phyloP scores from a whole-genome alignment of 1,139 yeast species.

The Hansenula lynferdii region DNA sequence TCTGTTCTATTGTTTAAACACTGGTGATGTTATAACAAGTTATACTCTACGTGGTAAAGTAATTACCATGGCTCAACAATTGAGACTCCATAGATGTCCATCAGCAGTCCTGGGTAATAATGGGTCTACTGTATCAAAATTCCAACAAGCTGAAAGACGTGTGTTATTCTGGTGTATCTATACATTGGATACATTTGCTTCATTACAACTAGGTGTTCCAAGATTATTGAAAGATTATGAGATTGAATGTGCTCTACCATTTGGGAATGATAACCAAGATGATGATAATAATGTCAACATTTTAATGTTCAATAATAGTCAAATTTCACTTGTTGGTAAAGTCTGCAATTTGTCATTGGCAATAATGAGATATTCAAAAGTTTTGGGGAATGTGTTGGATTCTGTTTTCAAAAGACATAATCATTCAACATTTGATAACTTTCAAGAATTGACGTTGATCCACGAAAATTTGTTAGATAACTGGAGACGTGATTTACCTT shows the following conservation, averaged over 20 bases:
- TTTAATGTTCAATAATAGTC: conserved; percentile 52
- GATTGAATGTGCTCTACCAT: conserved; percentile 82
- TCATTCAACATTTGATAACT: conserved; percentile 20
- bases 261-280: conserved; percentile 47
- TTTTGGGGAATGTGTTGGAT: conserved; percentile 70
- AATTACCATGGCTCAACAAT: conserved; percentile 80
- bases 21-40: conserved; percentile 70
- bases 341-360: conserved; percentile 60
- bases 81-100: conserved; percentile 83
- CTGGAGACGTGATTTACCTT: conserved; percentile 74
- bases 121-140: conserved; percentile 50
- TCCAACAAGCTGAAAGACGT: conserved; percentile 79
- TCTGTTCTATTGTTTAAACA: conserved; percentile 63
- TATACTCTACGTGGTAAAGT: conserved; percentile 75
- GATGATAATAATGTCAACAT: conserved; percentile 46
- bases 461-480: conserved; percentile 70
- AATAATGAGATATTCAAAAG: conserved; percentile 65
- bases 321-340: conserved; percentile 61
- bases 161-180: conserved; percentile 83
- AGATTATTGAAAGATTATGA: conserved; percentile 73
- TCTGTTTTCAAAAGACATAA: conserved; percentile 49
- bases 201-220: conserved; percentile 79
- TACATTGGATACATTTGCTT: conserved; percentile 69
- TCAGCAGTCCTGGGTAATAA: conserved; percentile 65
- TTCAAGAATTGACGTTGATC: conserved; percentile 36